Evolutionary conservation across 805 yeast genomes (phyloP).

Genomic region (Starmera amethionina): DNA sequence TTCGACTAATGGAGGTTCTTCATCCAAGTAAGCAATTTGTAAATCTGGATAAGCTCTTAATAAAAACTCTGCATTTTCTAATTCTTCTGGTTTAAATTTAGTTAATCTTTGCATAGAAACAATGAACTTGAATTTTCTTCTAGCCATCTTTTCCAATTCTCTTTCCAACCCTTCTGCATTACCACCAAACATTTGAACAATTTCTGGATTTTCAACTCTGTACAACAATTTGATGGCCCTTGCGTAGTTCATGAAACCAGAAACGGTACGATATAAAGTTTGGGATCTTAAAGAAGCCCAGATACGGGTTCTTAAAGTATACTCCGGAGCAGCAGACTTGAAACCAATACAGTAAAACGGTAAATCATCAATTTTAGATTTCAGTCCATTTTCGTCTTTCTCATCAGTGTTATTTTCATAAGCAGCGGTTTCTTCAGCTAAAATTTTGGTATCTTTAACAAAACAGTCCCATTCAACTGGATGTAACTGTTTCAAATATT

Average conservation of each 20-base stretch:
- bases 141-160: slow-evolving; percentile 86
- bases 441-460: slow-evolving; percentile 88
- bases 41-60: slow-evolving; percentile 78
- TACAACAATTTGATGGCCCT: slow-evolving; percentile 90
- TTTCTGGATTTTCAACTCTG: slow-evolving; percentile 91
- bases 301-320: slow-evolving; percentile 89
- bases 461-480: slow-evolving; percentile 98
- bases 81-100: slow-evolving; percentile 62
- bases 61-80: slow-evolving; percentile 72
- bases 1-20: slow-evolving; percentile 69
- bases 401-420: slow-evolving; percentile 37
- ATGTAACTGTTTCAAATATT: slow-evolving; percentile 88
- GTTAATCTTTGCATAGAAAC: slow-evolving; percentile 83
- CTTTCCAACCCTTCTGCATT: slow-evolving; percentile 94
- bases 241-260: slow-evolving; percentile 97
- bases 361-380: slow-evolving; percentile 79
- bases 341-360: slow-evolving; percentile 96
- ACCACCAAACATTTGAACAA: slow-evolving; percentile 97
- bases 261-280: slow-evolving; percentile 91
- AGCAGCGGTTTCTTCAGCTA: slow-evolving; percentile 90
- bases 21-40: slow-evolving; percentile 89
- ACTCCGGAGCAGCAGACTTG: slow-evolving; percentile 96
- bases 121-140: slow-evolving; percentile 71
- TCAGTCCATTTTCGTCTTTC: slow-evolving; percentile 60
- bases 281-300: slow-evolving; percentile 99